These are phyloP conservation scores for Geotrichum histeridarum DNA, from an alignment of 1,139 yeast genomes.

Conservation along the genomic window DNA sequence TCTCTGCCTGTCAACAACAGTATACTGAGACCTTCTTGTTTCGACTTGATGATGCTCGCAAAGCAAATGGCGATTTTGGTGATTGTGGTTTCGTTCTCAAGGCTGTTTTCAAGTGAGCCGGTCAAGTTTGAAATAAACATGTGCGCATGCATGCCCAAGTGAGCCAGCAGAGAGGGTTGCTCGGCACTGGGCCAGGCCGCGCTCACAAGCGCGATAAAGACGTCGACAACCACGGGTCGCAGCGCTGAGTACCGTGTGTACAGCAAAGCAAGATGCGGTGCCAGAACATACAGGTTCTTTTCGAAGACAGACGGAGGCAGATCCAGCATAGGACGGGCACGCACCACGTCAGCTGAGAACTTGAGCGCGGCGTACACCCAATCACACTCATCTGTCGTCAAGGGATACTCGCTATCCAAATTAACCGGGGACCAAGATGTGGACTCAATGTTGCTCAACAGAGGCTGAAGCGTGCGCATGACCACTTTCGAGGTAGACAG, in stretches of 20 bases:
- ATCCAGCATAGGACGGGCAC: conserved; percentile 51
- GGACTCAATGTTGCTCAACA: conserved; percentile 49
- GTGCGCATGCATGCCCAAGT: conserved; percentile 64
- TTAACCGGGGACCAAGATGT: conserved; percentile 41
- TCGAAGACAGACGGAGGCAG: conserved; percentile 56
- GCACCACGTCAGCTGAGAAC: conserved; percentile 45
- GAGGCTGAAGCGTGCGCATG: conserved; percentile 54
- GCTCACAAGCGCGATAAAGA: conserved; percentile 58
- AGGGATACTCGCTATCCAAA: conserved; percentile 43
- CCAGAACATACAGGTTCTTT: conserved; percentile 48
- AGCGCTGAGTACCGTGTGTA: conserved; percentile 50
- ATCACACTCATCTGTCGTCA: conserved; percentile 30
- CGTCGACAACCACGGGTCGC: conserved; percentile 50
- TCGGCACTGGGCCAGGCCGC: conserved; percentile 53
- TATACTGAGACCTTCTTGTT: conserved; percentile 83
- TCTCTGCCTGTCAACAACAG: conserved; percentile 70
- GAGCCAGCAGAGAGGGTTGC: conserved; percentile 76
- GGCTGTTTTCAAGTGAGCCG: conserved; percentile 54
- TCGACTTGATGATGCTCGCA: conserved; percentile 67
- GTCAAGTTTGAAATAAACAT: conserved; percentile 56
- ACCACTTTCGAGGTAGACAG: conserved; percentile 50
- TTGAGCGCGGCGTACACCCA: conserved; percentile 39
- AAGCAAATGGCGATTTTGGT: conserved; percentile 52
- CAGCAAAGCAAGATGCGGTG: conserved; percentile 56
- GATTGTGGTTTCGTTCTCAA: conserved; percentile 54